Evolutionary conservation across 2,329 filamentous ascomycete species (phyloP).

Genomic region (Fusarium floridanum): DNA sequence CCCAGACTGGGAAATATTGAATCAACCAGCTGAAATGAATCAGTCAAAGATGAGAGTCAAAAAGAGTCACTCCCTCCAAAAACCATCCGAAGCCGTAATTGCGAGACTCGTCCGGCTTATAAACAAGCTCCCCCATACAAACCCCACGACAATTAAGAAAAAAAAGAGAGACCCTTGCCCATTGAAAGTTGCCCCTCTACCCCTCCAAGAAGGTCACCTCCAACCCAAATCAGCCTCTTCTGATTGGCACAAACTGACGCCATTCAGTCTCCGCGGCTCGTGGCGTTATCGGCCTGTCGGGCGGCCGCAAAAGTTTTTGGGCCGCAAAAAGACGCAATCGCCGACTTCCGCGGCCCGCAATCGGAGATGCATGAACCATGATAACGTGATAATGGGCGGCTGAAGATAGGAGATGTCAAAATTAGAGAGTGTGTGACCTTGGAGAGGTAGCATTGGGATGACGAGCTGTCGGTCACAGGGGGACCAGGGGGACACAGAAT

Average conservation of each 20-base stretch:
- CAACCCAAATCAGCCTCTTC: constrained; percentile 36
- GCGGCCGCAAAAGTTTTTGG: constrained; percentile 18
- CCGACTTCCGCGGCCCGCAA: constrained; percentile 49
- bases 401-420: constrained; percentile 43
- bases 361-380: constrained; percentile 43
- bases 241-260: constrained; percentile 51
- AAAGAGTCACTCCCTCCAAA: not conserved
- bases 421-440: no score
- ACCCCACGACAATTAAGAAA: constrained; percentile 2
- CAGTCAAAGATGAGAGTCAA: not conserved
- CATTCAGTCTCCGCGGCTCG: constrained; percentile 46
- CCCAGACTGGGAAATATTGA: not conserved
- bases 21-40: not conserved
- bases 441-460: constrained; percentile 9
- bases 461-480: not conserved
- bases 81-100: constrained; percentile 12
- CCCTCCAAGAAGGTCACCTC: constrained; percentile 21
- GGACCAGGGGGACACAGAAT: not conserved
- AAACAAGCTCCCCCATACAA: constrained; percentile 16
- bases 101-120: constrained; percentile 38
- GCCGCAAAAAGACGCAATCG: constrained; percentile 32
- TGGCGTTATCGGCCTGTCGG: constrained; percentile 44
- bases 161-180: constrained; percentile 20
- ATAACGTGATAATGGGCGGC: constrained; percentile 27
- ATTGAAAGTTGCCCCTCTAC: constrained; percentile 33